These are phyloP conservation scores for Cystobasidium tubakii DNA, from an alignment of 768 basidiomycete genomes.

Conservation along the genomic window DNA sequence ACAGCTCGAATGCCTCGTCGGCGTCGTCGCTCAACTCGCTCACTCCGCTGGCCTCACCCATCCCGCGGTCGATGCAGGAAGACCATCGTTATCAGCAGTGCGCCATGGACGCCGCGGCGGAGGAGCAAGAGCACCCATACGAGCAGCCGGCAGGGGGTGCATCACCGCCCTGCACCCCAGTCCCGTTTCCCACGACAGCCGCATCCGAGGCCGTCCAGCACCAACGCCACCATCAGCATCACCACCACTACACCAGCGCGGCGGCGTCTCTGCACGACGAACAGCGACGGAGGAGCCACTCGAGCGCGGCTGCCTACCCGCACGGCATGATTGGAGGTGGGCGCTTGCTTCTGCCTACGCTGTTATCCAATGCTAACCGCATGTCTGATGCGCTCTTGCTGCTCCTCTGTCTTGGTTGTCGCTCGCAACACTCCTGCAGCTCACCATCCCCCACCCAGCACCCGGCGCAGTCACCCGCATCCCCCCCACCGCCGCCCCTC, in stretches of 20 bases:
- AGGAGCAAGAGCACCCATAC: too few species aligned
- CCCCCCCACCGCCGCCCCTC: not conserved
- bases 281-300: not conserved
- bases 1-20: not conserved
- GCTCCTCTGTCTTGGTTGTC: not conserved
- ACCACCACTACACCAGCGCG: not conserved
- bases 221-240: not conserved
- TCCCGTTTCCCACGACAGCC: not conserved
- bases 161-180: not conserved
- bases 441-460: not conserved
- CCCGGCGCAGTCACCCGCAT: not conserved
- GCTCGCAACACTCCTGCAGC: not conserved
- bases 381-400: too few species aligned
- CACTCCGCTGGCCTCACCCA: not conserved
- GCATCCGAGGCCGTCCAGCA: not conserved
- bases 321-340: too few species aligned
- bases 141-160: too few species aligned
- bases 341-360: too few species aligned
- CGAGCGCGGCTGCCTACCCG: not conserved
- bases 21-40: not conserved
- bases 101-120: too few species aligned
- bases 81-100: too few species aligned
- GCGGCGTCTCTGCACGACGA: not conserved
- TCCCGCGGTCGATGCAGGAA: too few species aligned
- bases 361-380: too few species aligned